These are phyloP conservation scores for Boletus smithii DNA, from an alignment of 1,284 basidiomycete genomes.

Conservation along the genomic window DNA sequence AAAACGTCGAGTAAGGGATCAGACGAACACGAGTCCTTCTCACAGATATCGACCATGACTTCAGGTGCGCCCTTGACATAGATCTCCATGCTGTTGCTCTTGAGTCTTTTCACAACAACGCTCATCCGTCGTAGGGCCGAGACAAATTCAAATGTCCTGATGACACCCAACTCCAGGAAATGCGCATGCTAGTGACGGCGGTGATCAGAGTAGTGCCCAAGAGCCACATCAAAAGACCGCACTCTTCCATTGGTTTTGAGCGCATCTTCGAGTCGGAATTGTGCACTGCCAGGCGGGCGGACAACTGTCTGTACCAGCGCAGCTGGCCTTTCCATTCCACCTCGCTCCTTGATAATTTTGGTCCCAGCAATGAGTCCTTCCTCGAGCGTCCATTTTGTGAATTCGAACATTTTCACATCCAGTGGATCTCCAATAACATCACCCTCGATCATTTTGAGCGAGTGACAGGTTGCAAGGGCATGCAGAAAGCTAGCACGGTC, in stretches of 20 bases:
- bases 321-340: constrained; percentile 70
- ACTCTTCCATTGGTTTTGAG: constrained; percentile 79
- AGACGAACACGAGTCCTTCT: constrained; percentile 77
- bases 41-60: constrained; percentile 95
- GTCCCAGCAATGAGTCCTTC: constrained; percentile 77
- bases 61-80: constrained; percentile 99
- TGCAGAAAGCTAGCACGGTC: constrained; percentile 85
- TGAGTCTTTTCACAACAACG: constrained; percentile 94
- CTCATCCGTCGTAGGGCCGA: constrained; percentile 94
- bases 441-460: constrained; percentile 88
- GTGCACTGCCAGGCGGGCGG: constrained; percentile 86
- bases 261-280: constrained; percentile 91
- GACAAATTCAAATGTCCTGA: constrained; percentile 96
- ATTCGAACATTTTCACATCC: constrained; percentile 97
- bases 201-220: constrained; percentile 6
- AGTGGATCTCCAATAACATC: constrained; percentile 93
- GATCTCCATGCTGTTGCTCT: constrained; percentile 93
- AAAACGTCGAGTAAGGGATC: constrained; percentile 1
- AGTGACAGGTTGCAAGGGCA: constrained; percentile 95
- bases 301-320: constrained; percentile 97
- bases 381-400: constrained; percentile 94
- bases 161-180: constrained; percentile 94
- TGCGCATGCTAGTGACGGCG: constrained; percentile 70
- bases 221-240: constrained; percentile 17
- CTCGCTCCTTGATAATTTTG: constrained; percentile 65